These are phyloP conservation scores for Closterium sp. DNA, from an alignment of 139 green algal species.

Conservation along the genomic window DNA sequence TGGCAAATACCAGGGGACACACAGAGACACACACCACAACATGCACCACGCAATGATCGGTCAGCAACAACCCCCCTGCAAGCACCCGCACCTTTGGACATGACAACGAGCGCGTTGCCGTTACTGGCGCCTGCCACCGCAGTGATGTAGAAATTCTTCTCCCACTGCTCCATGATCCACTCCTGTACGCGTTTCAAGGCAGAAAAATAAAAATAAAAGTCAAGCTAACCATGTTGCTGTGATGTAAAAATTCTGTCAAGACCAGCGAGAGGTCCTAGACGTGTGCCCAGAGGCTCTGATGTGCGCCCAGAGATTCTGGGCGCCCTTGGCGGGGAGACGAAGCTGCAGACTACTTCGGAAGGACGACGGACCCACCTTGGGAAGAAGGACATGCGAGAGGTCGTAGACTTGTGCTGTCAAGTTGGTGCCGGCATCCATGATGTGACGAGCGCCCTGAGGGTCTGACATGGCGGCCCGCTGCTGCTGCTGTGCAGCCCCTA, in stretches of 20 bases:
- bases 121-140: constrained; percentile 80
- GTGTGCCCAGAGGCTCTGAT: constrained; percentile 94
- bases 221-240: too few species aligned
- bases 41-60: too few species aligned
- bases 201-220: too few species aligned
- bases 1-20: too few species aligned
- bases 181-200: constrained; percentile 69
- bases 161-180: constrained; percentile 99
- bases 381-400: constrained; percentile 81
- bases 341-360: too few species aligned
- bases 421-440: constrained; percentile 93
- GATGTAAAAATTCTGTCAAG: constrained; percentile 75
- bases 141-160: constrained; percentile 99
- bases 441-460: constrained; percentile 95
- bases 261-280: constrained; percentile 59
- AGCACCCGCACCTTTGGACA: constrained; percentile 49
- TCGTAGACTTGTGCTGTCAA: constrained; percentile 78
- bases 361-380: constrained; percentile 64
- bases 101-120: constrained; percentile 64
- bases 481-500: too few species aligned
- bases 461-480: constrained; percentile 57
- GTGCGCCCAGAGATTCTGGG: constrained; percentile 93
- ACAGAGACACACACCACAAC: too few species aligned
- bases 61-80: too few species aligned
- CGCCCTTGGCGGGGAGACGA: too few species aligned